Percentiles rank a stretch among this genome's conserved stretches.
phyloP scores from a whole-genome alignment of 1,284 basidiomycete species.

The Ustilago loliicola region DNA sequence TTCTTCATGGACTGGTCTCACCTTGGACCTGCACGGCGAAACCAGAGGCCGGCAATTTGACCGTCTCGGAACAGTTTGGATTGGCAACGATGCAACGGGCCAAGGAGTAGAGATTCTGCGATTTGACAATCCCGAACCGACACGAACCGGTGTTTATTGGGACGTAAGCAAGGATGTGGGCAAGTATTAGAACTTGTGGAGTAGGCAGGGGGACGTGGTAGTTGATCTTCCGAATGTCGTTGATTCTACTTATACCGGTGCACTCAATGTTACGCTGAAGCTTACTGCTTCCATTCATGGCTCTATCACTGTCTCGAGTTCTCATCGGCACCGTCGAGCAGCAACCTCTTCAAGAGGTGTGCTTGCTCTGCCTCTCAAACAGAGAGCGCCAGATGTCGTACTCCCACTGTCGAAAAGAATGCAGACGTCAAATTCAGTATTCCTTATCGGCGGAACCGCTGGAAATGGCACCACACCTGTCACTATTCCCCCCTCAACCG shows the following conservation, averaged over 20 bases:
- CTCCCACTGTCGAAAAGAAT: slow-evolving; percentile 50
- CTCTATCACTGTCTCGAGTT: neutral
- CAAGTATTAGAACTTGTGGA: slow-evolving; percentile 50
- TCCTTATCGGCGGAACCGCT: slow-evolving; percentile 30
- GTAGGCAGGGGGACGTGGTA: slow-evolving; percentile 28
- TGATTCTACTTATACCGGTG: slow-evolving; percentile 52
- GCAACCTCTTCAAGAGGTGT: no score
- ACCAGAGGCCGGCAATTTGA: slow-evolving; percentile 57
- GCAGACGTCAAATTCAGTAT: slow-evolving; percentile 33
- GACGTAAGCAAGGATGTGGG: slow-evolving; percentile 47
- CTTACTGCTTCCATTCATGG: slow-evolving; percentile 35
- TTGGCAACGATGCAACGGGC: slow-evolving; percentile 35
- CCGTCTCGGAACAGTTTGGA: slow-evolving; percentile 46
- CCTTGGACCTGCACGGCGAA: slow-evolving; percentile 38
- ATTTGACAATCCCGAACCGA: slow-evolving; percentile 60
- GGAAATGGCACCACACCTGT: slow-evolving; percentile 35
- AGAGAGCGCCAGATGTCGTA: slow-evolving; percentile 31
- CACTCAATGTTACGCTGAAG: slow-evolving; percentile 42
- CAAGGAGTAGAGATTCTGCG: slow-evolving; percentile 58
- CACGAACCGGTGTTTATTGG: slow-evolving; percentile 49
- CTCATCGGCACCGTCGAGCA: neutral
- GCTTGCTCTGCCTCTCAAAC: slow-evolving; percentile 17
- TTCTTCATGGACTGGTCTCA: slow-evolving; percentile 41
- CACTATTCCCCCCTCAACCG: slow-evolving; percentile 42
- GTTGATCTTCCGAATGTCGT: slow-evolving; percentile 63